Evolutionary conservation across 2,329 filamentous ascomycete genomes (phyloP).

Genomic region (Coniochaeta sp.): DNA sequence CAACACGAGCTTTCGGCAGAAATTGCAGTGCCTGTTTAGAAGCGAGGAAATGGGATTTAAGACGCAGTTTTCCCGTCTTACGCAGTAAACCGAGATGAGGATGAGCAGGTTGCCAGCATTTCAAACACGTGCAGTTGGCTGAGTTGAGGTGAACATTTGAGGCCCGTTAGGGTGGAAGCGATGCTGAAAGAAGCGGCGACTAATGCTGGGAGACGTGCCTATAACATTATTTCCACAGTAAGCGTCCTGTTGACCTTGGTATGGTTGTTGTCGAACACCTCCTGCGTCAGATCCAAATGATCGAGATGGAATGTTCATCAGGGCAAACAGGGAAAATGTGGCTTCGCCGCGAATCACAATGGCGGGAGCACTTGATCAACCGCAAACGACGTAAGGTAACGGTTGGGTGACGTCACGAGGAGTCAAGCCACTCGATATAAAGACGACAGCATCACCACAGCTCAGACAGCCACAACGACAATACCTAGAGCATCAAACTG

Average conservation of each 20-base stretch:
- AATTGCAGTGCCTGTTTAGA: too few species aligned
- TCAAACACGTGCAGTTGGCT: too few species aligned
- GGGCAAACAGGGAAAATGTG: conserved; percentile 1
- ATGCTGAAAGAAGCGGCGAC: not conserved
- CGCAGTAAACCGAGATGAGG: too few species aligned
- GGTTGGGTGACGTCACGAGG: not conserved
- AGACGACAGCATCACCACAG: not conserved
- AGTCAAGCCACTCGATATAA: conserved; percentile 2
- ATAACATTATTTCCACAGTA: too few species aligned
- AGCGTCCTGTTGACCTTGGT: too few species aligned
- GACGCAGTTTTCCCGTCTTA: too few species aligned
- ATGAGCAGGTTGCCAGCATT: too few species aligned
- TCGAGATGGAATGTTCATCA: not conserved
- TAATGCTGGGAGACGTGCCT: not conserved
- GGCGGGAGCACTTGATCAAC: not conserved
- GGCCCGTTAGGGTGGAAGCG: not conserved
- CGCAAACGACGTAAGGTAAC: not conserved
- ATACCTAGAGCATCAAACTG: too few species aligned
- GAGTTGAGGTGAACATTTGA: not conserved
- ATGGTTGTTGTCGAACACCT: too few species aligned
- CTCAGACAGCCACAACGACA: not conserved
- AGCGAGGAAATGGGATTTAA: too few species aligned
- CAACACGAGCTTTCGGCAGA: too few species aligned
- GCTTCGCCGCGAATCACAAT: not conserved
- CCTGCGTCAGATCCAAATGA: too few species aligned